Percentiles rank a stretch among this genome's conserved stretches.
Conservation (phyloP, 352 stramenopile genomes). For the Pythium scleroteichum region DNA sequence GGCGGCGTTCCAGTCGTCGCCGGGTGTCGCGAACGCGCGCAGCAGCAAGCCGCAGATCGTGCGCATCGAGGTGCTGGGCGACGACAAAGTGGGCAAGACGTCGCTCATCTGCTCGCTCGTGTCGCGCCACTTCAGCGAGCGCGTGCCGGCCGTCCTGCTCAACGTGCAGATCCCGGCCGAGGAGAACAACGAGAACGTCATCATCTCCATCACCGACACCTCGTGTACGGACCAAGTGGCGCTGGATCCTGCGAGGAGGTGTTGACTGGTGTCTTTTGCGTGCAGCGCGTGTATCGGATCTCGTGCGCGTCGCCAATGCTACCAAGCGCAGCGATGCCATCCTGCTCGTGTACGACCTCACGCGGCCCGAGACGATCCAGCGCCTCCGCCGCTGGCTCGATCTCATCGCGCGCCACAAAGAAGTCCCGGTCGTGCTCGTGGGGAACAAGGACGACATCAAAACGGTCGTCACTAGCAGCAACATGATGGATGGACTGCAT, state of each 20-base stretch:
- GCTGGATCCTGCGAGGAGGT: too few relatives aligned
- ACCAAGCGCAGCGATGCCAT: constrained; percentile 86
- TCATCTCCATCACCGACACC: constrained; percentile 90
- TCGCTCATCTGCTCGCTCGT: constrained; percentile 91
- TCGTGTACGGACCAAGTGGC: constrained; percentile 48
- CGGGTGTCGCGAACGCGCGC: constrained; percentile 30
- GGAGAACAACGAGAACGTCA: constrained; percentile 88
- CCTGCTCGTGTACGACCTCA: constrained; percentile 86
- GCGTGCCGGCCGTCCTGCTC: constrained; percentile 83
- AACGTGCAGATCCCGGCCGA: constrained; percentile 89
- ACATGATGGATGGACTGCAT: constrained; percentile 47
- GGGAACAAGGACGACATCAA: constrained; percentile 90
- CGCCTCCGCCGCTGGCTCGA: constrained; percentile 82
- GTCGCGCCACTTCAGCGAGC: constrained; percentile 87
- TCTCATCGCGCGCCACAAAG: constrained; percentile 85
- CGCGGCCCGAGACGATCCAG: constrained; percentile 83
- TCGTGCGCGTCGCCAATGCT: constrained; percentile 84
- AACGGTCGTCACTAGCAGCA: constrained; percentile 53
- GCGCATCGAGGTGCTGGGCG: constrained; percentile 86
- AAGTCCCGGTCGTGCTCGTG: constrained; percentile 86
- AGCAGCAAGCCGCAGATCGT: constrained; percentile 78
- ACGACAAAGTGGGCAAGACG: constrained; percentile 91
- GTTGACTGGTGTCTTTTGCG: neutral
- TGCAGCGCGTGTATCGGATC: constrained; percentile 69
- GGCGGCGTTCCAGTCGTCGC: constrained; percentile 10